phyloP scores from a whole-genome alignment of 441 rosid species.

The Adansonia grandidieri region DNA sequence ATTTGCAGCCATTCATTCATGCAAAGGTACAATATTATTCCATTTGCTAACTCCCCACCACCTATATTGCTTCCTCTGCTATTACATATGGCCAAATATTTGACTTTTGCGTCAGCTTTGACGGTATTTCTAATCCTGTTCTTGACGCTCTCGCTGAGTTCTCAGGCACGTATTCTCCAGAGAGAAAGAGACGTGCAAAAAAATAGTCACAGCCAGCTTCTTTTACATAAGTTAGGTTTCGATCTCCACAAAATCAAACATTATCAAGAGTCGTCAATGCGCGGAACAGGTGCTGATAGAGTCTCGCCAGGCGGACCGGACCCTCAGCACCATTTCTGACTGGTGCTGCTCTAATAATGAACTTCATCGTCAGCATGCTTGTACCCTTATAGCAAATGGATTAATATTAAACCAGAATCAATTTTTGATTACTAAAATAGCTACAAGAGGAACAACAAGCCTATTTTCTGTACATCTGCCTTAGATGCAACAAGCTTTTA shows the following conservation, averaged over 20 bases:
- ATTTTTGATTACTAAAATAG: no score
- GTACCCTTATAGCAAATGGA: no score
- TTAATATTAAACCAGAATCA: no score
- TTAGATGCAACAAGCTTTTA: no score
- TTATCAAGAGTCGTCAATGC: conserved; percentile 19
- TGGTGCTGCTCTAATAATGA: no score
- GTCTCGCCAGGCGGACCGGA: neutral
- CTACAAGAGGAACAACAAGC: no score
- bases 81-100: conserved; percentile 12
- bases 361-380: no score
- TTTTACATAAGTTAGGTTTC: conserved; percentile 30
- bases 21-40: neutral
- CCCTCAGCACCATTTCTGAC: conserved; percentile 34
- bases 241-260: conserved; percentile 27
- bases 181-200: conserved; percentile 12
- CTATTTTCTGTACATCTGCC: no score
- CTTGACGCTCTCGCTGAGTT: neutral
- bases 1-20: neutral
- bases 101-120: neutral
- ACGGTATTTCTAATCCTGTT: conserved; percentile 12
- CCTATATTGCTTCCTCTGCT: neutral
- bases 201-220: conserved; percentile 11
- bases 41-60: no score
- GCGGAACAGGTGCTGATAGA: neutral
- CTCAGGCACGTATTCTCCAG: conserved; percentile 19